Evolutionary conservation across 2,329 filamentous ascomycete species (phyloP).

Genomic region (Chaetomium globosum): DNA sequence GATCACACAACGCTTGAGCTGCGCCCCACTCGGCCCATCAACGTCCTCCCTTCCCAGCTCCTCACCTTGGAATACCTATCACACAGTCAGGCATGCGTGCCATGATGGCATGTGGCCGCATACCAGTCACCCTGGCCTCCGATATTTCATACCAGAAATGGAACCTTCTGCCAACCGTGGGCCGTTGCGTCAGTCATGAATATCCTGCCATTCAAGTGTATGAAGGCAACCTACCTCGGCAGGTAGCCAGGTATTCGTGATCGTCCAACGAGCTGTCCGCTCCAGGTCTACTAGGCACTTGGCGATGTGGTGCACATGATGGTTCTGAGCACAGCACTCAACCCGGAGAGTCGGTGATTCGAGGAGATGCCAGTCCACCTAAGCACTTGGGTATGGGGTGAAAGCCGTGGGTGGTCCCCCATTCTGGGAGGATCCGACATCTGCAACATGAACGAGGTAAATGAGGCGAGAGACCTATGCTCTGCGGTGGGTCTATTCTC

Average conservation of each 20-base stretch:
- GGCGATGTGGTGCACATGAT: neutral
- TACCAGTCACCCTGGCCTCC: conserved; percentile 2
- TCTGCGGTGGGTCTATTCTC: neutral
- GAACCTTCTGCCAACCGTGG: neutral
- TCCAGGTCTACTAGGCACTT: neutral
- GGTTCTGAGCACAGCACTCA: neutral
- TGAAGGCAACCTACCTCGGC: neutral
- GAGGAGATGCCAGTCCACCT: neutral
- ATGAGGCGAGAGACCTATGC: neutral
- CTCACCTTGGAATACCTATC: neutral
- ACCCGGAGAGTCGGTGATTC: neutral
- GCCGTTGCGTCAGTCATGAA: neutral
- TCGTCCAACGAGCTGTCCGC: neutral
- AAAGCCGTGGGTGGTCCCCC: neutral
- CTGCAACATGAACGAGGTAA: neutral
- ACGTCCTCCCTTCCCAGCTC: conserved; percentile 2
- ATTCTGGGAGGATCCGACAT: neutral
- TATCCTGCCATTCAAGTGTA: too few relatives aligned
- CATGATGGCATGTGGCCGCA: neutral
- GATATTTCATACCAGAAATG: conserved; percentile 4
- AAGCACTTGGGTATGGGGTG: neutral
- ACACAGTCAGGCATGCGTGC: too few relatives aligned
- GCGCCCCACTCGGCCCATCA: neutral
- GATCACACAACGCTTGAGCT: neutral
- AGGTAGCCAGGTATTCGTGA: neutral